Evolutionary conservation across 169 alveolate genomes (phyloP).

Genomic region (Eimeria acervulina): DNA sequence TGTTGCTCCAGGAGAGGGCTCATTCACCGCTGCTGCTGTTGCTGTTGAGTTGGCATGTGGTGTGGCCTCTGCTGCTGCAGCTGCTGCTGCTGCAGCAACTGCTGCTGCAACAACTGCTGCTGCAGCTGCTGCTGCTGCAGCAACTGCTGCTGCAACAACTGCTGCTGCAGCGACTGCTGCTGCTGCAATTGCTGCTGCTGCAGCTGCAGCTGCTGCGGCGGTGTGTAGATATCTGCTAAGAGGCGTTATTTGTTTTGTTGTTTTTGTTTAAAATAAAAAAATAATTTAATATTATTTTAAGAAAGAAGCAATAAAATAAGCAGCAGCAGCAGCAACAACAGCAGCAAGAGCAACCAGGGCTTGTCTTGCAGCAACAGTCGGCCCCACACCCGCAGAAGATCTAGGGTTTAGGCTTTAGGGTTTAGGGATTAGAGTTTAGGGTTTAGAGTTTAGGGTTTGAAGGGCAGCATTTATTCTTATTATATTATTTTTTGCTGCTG

Average conservation of each 20-base stretch:
- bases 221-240: neutral
- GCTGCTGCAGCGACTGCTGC: constrained; percentile 2
- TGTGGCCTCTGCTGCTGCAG: neutral
- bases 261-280: no score
- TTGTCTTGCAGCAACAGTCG: neutral
- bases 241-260: neutral
- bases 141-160: neutral
- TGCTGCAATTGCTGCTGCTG: neutral
- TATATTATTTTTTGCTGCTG: no score
- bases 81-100: neutral
- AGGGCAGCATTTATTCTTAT: no score
- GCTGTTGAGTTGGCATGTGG: neutral
- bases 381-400: neutral
- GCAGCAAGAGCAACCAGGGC: neutral
- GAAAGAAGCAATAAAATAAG: neutral
- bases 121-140: neutral
- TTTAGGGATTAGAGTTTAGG: constrained; percentile 22
- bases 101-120: neutral
- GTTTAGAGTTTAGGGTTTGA: neutral
- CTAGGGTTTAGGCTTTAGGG: constrained; percentile 31
- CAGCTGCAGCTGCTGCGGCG: neutral
- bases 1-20: neutral
- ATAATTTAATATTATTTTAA: neutral
- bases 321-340: neutral
- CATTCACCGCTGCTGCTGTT: neutral